Percentiles rank a stretch among this genome's conserved stretches.
Evolutionary conservation across 2,329 filamentous ascomycete genomes (phyloP).

Genomic region (Botrytis squamosa): DNA sequence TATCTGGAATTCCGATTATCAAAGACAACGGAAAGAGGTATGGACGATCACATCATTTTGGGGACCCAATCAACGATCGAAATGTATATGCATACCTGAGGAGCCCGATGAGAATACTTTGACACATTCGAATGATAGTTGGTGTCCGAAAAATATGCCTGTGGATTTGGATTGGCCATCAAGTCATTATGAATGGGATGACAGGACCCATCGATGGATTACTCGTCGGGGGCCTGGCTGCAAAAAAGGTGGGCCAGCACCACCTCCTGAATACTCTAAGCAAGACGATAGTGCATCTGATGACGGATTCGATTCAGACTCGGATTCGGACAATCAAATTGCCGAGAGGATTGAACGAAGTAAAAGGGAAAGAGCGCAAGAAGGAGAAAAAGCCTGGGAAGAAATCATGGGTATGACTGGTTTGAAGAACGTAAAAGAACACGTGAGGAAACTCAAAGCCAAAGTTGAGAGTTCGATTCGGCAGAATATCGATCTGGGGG

Average conservation of each 20-base stretch:
- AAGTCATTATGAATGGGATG: constrained; percentile 13
- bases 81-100: background rate
- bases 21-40: constrained; percentile 21
- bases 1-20: constrained; percentile 26
- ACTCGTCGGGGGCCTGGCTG: background rate
- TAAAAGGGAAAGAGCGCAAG: constrained; percentile 37
- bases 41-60: background rate
- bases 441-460: constrained; percentile 50
- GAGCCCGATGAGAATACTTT: background rate
- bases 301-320: background rate
- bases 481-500: constrained; percentile 46
- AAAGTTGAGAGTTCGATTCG: constrained; percentile 49
- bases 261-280: background rate
- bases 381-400: constrained; percentile 47
- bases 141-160: constrained; percentile 5
- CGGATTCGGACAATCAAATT: background rate
- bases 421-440: constrained; percentile 52
- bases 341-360: background rate
- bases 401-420: constrained; percentile 53
- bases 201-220: background rate
- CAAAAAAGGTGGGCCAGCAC: background rate
- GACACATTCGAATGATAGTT: background rate
- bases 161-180: background rate
- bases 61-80: constrained; percentile 12
- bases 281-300: background rate